Conservation (phyloP, 441 rosid genomes). For the Breynia disticha region DNA sequence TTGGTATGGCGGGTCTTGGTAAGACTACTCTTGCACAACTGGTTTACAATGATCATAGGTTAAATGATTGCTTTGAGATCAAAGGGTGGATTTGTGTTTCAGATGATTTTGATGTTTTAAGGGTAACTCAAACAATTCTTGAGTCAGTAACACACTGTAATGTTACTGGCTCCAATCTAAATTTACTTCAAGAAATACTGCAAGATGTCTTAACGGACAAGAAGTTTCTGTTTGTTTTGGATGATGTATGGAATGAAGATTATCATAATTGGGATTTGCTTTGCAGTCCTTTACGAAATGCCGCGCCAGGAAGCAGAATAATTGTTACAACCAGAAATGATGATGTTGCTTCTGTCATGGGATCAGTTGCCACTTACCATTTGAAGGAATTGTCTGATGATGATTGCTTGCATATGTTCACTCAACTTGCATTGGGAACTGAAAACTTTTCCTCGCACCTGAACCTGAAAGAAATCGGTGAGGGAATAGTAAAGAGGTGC, state of each 20-base stretch:
- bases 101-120: constrained; percentile 1
- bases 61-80: neutral
- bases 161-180: neutral
- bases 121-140: constrained; percentile 1
- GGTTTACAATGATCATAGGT: neutral
- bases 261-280: neutral
- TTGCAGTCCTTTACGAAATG: neutral
- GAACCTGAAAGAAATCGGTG: neutral
- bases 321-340: constrained; percentile 12
- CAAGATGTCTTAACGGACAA: neutral
- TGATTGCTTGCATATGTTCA: neutral
- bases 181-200: constrained; percentile 1
- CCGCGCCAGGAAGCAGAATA: constrained; percentile 13
- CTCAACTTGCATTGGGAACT: neutral
- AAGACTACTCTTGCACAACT: constrained; percentile 8
- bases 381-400: neutral
- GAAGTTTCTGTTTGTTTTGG: constrained; percentile 17
- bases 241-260: constrained; percentile 15
- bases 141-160: neutral
- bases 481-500: neutral
- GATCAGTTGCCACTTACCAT: neutral
- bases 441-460: neutral
- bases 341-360: neutral
- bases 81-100: constrained; percentile 9
- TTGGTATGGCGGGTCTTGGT: constrained; percentile 6